Evolutionary conservation across 768 basidiomycete species (phyloP).

Genomic region (Lactarius psammicola): DNA sequence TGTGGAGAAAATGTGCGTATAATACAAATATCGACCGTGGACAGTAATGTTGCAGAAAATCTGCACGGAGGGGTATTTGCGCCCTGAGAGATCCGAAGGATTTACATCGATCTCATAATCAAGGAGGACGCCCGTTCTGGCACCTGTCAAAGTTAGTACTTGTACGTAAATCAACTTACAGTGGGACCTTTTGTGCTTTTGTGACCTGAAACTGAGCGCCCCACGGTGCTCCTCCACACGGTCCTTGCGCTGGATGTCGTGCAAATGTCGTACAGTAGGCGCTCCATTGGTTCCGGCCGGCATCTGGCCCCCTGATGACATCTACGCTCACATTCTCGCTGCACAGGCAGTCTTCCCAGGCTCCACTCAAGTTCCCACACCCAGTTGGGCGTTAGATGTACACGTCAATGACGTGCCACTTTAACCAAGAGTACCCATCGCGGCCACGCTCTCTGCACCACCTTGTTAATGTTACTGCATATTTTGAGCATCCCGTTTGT

Average conservation of each 20-base stretch:
- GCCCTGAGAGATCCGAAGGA: background rate
- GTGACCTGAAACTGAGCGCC: background rate
- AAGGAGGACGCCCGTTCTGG: background rate
- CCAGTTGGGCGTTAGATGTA: too few relatives aligned
- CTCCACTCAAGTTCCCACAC: too few relatives aligned
- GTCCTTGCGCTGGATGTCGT: conserved; percentile 11
- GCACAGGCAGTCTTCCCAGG: too few relatives aligned
- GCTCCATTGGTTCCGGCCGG: conserved; percentile 17
- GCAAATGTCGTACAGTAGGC: background rate
- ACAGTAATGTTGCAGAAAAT: too few relatives aligned
- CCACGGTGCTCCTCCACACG: background rate
- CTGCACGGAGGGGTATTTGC: too few relatives aligned
- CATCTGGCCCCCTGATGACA: background rate
- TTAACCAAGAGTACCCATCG: too few relatives aligned
- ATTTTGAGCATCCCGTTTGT: conserved; percentile 17
- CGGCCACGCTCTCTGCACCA: background rate
- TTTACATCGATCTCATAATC: conserved; percentile 2
- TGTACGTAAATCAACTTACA: background rate
- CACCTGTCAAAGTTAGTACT: background rate
- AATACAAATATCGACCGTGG: too few relatives aligned
- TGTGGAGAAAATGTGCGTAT: too few relatives aligned
- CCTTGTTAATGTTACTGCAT: conserved; percentile 16
- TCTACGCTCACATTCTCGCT: too few relatives aligned
- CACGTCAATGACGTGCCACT: too few relatives aligned
- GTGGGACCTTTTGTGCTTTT: background rate